phyloP scores from a whole-genome alignment of 331 rosid genomes.

The Acacia concinna region DNA sequence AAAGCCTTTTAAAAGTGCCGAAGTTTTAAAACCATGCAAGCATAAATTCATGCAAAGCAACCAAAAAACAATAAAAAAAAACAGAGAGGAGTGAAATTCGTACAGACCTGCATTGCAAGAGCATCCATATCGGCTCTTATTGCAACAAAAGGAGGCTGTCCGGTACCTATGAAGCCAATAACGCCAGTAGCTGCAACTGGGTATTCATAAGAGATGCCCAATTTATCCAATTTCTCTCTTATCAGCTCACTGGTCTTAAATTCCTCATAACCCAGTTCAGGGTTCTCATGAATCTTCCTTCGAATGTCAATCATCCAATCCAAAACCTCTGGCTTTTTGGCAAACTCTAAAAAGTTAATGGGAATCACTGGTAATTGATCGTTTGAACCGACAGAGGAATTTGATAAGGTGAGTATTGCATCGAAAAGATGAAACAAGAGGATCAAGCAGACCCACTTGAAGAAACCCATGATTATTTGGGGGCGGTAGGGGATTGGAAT shows the following conservation, averaged over 20 bases:
- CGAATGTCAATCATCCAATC: slow-evolving; percentile 62
- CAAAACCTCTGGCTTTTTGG: slow-evolving; percentile 44
- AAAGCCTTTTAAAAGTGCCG: too few relatives aligned
- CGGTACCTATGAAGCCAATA: slow-evolving; percentile 63
- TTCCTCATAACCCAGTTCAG: slow-evolving; percentile 64
- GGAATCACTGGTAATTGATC: background rate
- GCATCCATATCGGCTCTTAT: slow-evolving; percentile 88
- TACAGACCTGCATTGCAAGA: slow-evolving; percentile 56
- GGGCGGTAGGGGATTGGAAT: background rate
- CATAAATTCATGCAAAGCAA: background rate
- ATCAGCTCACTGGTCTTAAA: slow-evolving; percentile 65
- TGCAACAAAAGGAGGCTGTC: slow-evolving; percentile 72
- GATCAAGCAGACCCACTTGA: slow-evolving; percentile 35
- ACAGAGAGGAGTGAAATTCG: background rate
- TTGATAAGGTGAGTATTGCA: slow-evolving; percentile 30
- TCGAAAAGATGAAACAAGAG: background rate
- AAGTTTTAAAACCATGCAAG: background rate
- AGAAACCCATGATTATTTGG: slow-evolving; percentile 34
- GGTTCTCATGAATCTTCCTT: slow-evolving; percentile 71
- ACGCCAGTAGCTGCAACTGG: slow-evolving; percentile 72
- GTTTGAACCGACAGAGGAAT: slow-evolving; percentile 22
- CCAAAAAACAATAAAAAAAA: background rate
- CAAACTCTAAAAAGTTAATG: slow-evolving; percentile 33
- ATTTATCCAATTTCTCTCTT: slow-evolving; percentile 55
- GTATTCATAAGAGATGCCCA: slow-evolving; percentile 54